These are phyloP conservation scores for Amanita rubescens DNA, from an alignment of 768 basidiomycete species.

Conservation along the genomic window DNA sequence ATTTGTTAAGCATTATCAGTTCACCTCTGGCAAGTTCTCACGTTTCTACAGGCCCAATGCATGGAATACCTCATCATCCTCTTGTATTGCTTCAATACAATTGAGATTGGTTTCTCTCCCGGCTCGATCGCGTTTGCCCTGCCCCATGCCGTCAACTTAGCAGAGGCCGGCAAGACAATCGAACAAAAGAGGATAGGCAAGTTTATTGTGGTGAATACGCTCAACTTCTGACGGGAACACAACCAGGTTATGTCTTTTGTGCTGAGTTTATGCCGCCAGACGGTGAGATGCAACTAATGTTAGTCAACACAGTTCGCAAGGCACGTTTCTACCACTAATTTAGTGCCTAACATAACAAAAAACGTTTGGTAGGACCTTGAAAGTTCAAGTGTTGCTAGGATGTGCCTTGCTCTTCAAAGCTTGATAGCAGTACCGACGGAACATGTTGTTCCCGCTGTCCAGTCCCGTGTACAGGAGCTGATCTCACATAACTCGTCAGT, in stretches of 20 bases:
- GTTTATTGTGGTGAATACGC: constrained; percentile 4
- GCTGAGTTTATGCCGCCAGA: constrained; percentile 57
- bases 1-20: constrained; percentile 34
- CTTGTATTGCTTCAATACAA: constrained; percentile 57
- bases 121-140: constrained; percentile 44
- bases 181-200: constrained; percentile 64
- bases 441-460: constrained; percentile 72
- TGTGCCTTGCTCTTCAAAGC: constrained; percentile 67
- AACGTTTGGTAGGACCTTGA: constrained; percentile 57
- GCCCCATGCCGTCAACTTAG: constrained; percentile 68
- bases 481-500: constrained; percentile 75
- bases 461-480: constrained; percentile 54
- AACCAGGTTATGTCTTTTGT: constrained; percentile 75
- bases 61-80: constrained; percentile 63
- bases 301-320: constrained; percentile 83
- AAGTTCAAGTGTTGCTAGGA: constrained; percentile 41
- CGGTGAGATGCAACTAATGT: constrained; percentile 73
- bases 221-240: background rate
- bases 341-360: background rate
- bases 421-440: constrained; percentile 54
- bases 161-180: constrained; percentile 55
- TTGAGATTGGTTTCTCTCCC: constrained; percentile 28
- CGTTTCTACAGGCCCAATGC: constrained; percentile 44
- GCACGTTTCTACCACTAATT: constrained; percentile 25
- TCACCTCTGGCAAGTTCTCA: constrained; percentile 7